Base-by-base conservation (phyloP, 2,329 filamentous ascomycete species). In the Cladosporium sp. region DNA sequence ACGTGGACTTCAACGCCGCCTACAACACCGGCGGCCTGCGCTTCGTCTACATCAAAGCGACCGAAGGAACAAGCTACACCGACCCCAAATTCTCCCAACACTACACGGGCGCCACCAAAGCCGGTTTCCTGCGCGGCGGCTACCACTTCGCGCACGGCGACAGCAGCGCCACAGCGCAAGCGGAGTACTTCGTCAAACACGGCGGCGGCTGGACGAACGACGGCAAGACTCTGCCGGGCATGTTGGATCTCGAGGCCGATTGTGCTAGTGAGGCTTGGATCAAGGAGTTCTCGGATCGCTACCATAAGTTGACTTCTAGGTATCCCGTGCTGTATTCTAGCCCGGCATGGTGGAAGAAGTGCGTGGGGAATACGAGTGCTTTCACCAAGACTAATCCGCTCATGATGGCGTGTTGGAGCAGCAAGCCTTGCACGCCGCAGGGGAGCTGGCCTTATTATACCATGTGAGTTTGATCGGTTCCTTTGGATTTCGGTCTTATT, bases 91-190 rank as follows among this genome's bases (percentile, higher is more conserved):
- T 80, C 66, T 71, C 66, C 52, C 61, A 56, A 25, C 76, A 80
- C 58, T 79, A 78, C 62, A 65, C 53, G 2, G 70, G 70, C 20
- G 76, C 77, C 29, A 78, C 76, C 38, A 67, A 67, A 7, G 76
- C 76, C 3, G 72, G 72, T 19, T 65, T 82, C 52, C 75, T 80
- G 61, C 75, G 77, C 18, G 78, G 78, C 42, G 77, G 71, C 30
- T 80, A 80, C 59, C 78, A 81, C 68, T 79, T 78, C 55, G 78
- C 78, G 4, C 71, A 70, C 30, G 77, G 75, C 0, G 69, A 62
- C 41, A 70, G 69, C 55, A 67, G 71, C 4, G 76, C 73, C 13
- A 65, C 72, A 3, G 61, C 64, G 0, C 77, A 81, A 58, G 78
- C 78, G 7, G 64, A 69, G 9, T 79, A 67, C 64, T 81, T 81